Evolutionary conservation across 2,329 filamentous ascomycete species (phyloP).

Genomic region (Fusarium irregulare): DNA sequence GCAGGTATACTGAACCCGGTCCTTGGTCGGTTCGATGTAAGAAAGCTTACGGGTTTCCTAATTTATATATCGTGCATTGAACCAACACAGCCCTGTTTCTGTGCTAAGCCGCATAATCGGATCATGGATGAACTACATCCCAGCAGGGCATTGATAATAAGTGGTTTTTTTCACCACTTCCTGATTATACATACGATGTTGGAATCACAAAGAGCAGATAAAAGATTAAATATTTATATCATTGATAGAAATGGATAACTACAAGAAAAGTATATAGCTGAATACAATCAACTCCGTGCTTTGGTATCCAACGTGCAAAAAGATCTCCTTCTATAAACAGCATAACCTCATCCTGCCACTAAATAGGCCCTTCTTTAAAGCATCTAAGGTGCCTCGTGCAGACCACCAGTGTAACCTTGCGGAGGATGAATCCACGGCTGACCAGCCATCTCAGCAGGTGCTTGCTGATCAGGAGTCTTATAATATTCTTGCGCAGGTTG

Average conservation of each 20-base stretch:
- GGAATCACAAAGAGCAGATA: not conserved
- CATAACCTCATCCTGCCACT: not conserved
- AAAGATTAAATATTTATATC: not conserved
- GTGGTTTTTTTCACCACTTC: not conserved
- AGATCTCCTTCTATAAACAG: not conserved
- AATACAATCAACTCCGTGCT: slow-evolving; percentile 27
- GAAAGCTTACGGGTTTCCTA: not conserved
- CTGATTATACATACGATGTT: not conserved
- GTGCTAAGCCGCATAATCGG: not conserved
- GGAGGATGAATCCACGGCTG: slow-evolving; percentile 24
- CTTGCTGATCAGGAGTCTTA: slow-evolving; percentile 15
- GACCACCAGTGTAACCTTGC: slow-evolving; percentile 17
- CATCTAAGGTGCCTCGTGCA: slow-evolving; percentile 32
- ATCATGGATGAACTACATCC: not conserved
- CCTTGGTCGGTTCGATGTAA: not conserved
- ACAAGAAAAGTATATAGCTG: not conserved
- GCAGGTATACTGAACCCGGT: not conserved
- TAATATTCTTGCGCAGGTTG: slow-evolving; percentile 29
- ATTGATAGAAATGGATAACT: slow-evolving; percentile 2
- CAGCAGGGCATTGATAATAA: not conserved
- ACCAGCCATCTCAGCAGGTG: slow-evolving; percentile 22
- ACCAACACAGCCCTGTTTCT: not conserved
- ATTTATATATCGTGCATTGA: not conserved
- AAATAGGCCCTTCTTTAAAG: not conserved
- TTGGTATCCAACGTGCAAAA: not conserved